Evolutionary conservation across 2,329 filamentous ascomycete species (phyloP), one percentile per base, ranked within the genome.

Genomic region (Exophiala sp.): DNA sequence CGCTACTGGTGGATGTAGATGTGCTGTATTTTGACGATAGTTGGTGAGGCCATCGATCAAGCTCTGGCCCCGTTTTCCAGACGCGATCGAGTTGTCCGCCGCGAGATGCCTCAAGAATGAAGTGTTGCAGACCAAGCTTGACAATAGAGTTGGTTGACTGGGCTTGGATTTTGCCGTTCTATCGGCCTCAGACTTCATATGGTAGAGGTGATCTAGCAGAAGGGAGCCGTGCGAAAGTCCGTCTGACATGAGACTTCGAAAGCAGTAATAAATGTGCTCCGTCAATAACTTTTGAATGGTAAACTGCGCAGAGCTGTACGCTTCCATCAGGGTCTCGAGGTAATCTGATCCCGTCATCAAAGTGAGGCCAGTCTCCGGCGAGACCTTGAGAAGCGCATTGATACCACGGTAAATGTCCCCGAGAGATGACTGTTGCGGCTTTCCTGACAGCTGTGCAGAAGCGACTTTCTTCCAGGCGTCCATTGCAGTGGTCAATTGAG

Each of bases 331-430:
- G 0, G 87, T 83, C 67, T 96, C 92, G 16, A 96, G 71, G 63
- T 94, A 92, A 70, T 96, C 92, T 47, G 88, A 91, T 1, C 92
- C 92, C 0, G 87, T 87, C 62, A 95, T 81, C 63, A 96, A 85
- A 62, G 88, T 76, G 5, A 74, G 69, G 29, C 78, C 81, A 41
- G 72, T 72, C 20, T 77, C 64, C 18, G 72, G 70, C 51, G 74
- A 65, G 21, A 65, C 61, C 21, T 69, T 72, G 3, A 71, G 60
- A 32, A 77, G 61, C 18, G 73, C 62, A 9, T 72, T 75, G 51
- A 76, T 62, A 7, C 64, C 58, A 33, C 69, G 68, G 46, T 47
- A 24, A 34, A 24, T 46, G 1, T 45, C 40, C 18, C 35, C 24
- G n/a, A 75, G 61, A 65, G 39, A 54, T 45, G 11, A 64, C 52